Evolutionary conservation across 2,329 filamentous ascomycete genomes (phyloP).

Genomic region (Aspergillus arachidicola): DNA sequence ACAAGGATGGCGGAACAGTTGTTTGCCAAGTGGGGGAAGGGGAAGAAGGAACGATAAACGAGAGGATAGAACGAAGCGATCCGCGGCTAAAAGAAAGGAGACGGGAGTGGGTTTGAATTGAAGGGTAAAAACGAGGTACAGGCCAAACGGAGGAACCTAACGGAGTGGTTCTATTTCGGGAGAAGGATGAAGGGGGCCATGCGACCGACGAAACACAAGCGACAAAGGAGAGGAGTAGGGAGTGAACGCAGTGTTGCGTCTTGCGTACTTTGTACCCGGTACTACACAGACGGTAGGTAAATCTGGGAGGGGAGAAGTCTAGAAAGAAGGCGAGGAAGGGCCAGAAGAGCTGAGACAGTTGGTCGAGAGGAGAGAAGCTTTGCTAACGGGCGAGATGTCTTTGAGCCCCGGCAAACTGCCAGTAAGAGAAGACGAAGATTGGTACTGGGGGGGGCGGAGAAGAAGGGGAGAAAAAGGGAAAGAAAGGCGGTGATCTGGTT

Average conservation of each 20-base stretch:
- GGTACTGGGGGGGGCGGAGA: constrained; percentile 1
- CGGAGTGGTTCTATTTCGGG: constrained; percentile 7
- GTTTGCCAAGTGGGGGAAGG: not conserved
- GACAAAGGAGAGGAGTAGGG: constrained; percentile 10
- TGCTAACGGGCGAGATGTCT: not conserved
- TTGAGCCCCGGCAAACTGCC: not conserved
- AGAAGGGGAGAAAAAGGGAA: constrained; percentile 2
- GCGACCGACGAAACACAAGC: constrained; percentile 15
- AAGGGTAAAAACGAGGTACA: not conserved
- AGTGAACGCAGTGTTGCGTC: constrained; percentile 7
- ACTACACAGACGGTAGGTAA: not conserved
- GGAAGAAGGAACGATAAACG: constrained; percentile 1
- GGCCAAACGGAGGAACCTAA: constrained; percentile 3
- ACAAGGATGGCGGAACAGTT: not conserved
- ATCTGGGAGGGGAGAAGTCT: not conserved
- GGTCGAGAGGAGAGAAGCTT: not conserved
- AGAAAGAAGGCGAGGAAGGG: not conserved
- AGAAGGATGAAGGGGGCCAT: constrained; percentile 14
- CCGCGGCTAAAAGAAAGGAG: constrained; percentile 10
- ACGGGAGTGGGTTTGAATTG: not conserved
- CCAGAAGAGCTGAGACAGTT: not conserved
- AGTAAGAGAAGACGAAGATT: constrained; percentile 1
- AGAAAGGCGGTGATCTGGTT: constrained; percentile 6
- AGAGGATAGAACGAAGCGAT: constrained; percentile 3
- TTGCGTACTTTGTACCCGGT: not conserved